Evolutionary conservation across 1,139 yeast genomes (phyloP), one percentile per base, ranked within the genome.

Genomic region (Lodderomyces pseudojiufengensis): DNA sequence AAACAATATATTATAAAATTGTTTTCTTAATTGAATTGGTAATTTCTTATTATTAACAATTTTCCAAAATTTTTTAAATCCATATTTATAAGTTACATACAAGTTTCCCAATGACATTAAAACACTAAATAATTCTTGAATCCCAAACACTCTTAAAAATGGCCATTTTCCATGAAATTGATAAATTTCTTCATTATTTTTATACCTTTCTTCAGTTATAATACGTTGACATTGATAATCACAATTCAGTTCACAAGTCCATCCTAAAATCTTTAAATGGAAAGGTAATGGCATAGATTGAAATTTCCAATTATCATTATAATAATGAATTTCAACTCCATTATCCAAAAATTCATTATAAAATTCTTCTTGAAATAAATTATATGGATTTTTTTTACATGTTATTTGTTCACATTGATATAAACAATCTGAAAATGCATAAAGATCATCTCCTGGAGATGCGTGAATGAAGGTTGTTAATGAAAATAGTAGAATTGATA

Each of bases 151-250:
- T 38, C 98, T 70, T 29, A 65, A 47, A 51, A 92, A 92, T 2
- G 97, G 97, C 98, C 98, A 92, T 60, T 92, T 92, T 0, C 98
- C 98, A 57, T 92, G 97, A 60, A 87, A 92, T 54, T 92, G 98
- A 32, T 73, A 73, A 2, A 86, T 63, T 38, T 77, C 79, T 37
- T 74, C 70, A 8, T 50, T 40, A 3, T 61, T 48, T 0, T 43
- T 46, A 13, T 65, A 63, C 15, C 95, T 65, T 32, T 70, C 63
- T 2, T 51, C 49, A 0, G 96, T 88, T 31, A 90, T 67, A 11
- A 76, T 56, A 40, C 85, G 77, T 57, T 92, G 97, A 55, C 98
- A 92, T 47, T 78, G 83, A 59, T 92, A 92, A 59, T 92, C 97
- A 59, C 98, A 92, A 54, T 92, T 82, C 32, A 80, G 75, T 8